Percentiles rank a stretch among this genome's conserved stretches.
These are phyloP conservation scores for Rhododendron mucronatum DNA, from an alignment of 148 eudicot genomes.

Conservation along the genomic window DNA sequence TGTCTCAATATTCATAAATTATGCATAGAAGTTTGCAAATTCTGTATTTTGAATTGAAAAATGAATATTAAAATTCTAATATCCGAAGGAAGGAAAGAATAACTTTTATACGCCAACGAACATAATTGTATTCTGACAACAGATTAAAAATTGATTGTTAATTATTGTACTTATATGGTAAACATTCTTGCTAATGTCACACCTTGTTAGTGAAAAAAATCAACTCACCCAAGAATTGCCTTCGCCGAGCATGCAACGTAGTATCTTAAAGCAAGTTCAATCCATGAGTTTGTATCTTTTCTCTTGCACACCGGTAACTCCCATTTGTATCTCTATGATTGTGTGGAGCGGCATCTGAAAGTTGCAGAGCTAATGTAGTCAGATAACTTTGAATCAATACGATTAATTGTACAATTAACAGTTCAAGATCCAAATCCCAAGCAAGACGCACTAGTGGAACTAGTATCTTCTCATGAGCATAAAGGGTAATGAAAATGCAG, in stretches of 20 bases:
- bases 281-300: constrained; percentile 97
- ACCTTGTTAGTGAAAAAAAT: background rate
- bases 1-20: background rate
- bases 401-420: background rate
- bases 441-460: background rate
- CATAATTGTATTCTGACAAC: background rate
- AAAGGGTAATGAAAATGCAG: background rate
- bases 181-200: background rate
- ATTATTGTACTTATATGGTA: background rate
- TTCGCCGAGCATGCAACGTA: constrained; percentile 5
- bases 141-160: background rate
- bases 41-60: background rate
- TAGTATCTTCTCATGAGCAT: background rate
- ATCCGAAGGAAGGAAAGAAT: background rate
- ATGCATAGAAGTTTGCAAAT: background rate
- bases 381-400: background rate
- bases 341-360: constrained; percentile 97
- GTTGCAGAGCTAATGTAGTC: constrained; percentile 6
- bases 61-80: background rate
- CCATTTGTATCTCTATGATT: constrained; percentile 98
- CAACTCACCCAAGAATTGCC: background rate
- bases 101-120: background rate
- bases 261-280: constrained; percentile 20
- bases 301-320: constrained; percentile 97
- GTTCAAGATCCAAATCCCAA: background rate